phyloP scores from a whole-genome alignment of 2,329 filamentous ascomycete species.

The Arthrobotrys pseudoclavata region DNA sequence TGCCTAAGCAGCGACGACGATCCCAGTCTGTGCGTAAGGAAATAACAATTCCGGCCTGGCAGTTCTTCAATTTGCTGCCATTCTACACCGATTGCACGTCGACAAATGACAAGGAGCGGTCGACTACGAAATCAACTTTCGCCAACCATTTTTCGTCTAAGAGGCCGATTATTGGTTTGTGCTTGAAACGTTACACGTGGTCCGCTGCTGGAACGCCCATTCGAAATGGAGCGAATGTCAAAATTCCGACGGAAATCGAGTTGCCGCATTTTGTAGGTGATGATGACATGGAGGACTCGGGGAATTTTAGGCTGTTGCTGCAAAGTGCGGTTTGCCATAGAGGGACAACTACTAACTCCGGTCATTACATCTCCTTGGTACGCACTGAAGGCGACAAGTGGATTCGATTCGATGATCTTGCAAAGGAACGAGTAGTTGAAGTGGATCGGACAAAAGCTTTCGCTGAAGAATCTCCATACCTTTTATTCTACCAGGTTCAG shows the following conservation, averaged over 20 bases:
- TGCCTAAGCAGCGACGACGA: conserved; percentile 69
- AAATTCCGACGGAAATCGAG: conserved; percentile 87
- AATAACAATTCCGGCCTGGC: conserved; percentile 95
- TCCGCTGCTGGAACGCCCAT: conserved; percentile 76
- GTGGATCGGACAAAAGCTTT: conserved; percentile 84
- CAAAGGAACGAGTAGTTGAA: conserved; percentile 77
- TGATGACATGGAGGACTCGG: conserved; percentile 76
- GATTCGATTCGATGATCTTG: conserved; percentile 94
- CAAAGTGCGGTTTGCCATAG: conserved; percentile 94
- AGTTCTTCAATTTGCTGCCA: conserved; percentile 83
- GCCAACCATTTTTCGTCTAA: conserved; percentile 87
- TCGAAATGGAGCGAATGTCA: conserved; percentile 84
- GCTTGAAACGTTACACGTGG: conserved; percentile 89
- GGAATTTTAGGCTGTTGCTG: conserved; percentile 92
- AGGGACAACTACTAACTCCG: conserved; percentile 85
- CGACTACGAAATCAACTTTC: conserved; percentile 66
- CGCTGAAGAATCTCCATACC: conserved; percentile 89
- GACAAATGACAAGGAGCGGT: conserved; percentile 49
- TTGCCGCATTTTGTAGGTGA: conserved; percentile 92
- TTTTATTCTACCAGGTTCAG: conserved; percentile 94
- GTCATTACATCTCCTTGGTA: conserved; percentile 90
- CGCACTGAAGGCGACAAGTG: conserved; percentile 82
- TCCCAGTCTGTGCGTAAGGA: conserved; percentile 74
- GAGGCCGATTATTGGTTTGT: conserved; percentile 89
- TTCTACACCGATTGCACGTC: conserved; percentile 61